Conservation (phyloP, 805 yeast species). For the Diddensiella santjacobensis region DNA sequence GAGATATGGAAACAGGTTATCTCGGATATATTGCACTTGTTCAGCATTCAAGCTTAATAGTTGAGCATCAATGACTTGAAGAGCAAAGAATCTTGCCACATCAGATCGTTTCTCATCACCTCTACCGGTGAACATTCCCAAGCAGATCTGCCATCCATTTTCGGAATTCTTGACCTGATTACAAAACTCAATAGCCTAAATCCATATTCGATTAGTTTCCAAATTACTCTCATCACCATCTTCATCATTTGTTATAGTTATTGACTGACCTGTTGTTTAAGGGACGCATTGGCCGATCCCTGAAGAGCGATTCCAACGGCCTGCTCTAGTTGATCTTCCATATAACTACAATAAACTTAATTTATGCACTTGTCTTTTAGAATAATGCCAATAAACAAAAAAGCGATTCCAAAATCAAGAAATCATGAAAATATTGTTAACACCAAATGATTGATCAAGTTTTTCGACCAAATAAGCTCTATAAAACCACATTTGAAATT, state of each 20-base stretch:
- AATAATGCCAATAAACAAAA: too few species aligned
- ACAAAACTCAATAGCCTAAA: conserved; percentile 43
- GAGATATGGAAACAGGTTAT: conserved; percentile 46
- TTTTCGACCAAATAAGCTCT: too few species aligned
- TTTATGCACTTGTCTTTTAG: too few species aligned
- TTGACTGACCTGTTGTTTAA: conserved; percentile 52
- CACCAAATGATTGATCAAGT: too few species aligned
- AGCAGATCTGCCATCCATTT: conserved; percentile 47
- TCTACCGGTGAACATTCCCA: conserved; percentile 37
- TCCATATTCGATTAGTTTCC: too few species aligned
- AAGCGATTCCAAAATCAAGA: too few species aligned
- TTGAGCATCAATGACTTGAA: conserved; percentile 65
- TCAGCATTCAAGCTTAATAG: conserved; percentile 43
- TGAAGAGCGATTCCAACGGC: conserved; percentile 82
- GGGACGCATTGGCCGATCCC: conserved; percentile 56
- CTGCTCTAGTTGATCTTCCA: conserved; percentile 68
- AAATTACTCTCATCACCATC: not conserved
- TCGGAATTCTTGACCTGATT: conserved; percentile 41
- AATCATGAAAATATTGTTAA: too few species aligned
- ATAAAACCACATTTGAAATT: too few species aligned
- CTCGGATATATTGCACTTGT: conserved; percentile 45
- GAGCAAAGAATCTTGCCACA: conserved; percentile 59
- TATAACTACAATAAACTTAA: conserved; percentile 9
- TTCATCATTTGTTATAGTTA: not conserved
- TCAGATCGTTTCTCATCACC: conserved; percentile 42